phyloP scores from a whole-genome alignment of 78 protist genomes.

The Planoprotostelium fungivorum region DNA sequence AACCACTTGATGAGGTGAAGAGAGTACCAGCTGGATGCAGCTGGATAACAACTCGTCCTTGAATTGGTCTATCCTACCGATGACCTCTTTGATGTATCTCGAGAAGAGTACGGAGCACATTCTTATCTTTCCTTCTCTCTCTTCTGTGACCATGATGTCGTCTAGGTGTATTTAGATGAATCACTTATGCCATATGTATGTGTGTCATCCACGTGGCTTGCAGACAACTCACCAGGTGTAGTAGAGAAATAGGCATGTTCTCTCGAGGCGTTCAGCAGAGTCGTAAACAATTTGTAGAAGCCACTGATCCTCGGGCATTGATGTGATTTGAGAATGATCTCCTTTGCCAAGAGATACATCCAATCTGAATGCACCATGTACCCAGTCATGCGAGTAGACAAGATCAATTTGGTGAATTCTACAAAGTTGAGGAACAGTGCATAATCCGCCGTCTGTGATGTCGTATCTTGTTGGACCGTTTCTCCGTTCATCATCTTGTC shows the following conservation, averaged over 20 bases:
- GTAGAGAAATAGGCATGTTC: constrained; percentile 22
- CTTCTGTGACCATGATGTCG: background rate
- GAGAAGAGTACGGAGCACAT: constrained; percentile 34
- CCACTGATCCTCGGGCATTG: constrained; percentile 58
- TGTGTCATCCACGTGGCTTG: background rate
- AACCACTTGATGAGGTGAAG: constrained; percentile 45
- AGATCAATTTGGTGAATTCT: constrained; percentile 37
- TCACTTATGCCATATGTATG: background rate
- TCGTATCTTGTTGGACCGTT: constrained; percentile 13
- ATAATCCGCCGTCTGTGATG: constrained; percentile 39
- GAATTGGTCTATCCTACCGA: constrained; percentile 15
- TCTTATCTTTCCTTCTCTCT: constrained; percentile 26
- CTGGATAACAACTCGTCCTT: constrained; percentile 69
- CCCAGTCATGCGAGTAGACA: constrained; percentile 14
- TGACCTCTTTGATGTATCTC: constrained; percentile 39
- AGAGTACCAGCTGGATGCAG: constrained; percentile 30
- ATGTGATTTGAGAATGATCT: constrained; percentile 27
- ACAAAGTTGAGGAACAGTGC: constrained; percentile 56
- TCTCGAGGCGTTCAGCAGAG: constrained; percentile 21
- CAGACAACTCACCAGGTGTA: background rate
- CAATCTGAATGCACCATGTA: constrained; percentile 20
- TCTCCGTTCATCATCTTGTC: background rate
- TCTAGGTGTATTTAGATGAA: background rate
- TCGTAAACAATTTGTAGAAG: constrained; percentile 41
- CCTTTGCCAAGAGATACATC: constrained; percentile 59